phyloP scores from a whole-genome alignment of 257 asterid genomes.

The Przewalskia tangutica region DNA sequence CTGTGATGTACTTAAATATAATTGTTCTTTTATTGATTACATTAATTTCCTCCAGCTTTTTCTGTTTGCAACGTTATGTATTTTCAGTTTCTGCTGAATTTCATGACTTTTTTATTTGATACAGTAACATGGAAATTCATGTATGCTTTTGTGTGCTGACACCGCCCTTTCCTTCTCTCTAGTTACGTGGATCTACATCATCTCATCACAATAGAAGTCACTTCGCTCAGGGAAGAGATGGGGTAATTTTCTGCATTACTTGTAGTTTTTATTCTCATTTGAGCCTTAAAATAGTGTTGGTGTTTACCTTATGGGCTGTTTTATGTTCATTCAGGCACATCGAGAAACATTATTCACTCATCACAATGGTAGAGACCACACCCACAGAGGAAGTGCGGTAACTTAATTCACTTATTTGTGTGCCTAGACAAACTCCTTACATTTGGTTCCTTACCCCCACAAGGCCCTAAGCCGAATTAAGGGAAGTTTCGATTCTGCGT shows the following conservation, averaged over 20 bases:
- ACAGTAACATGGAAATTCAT: not conserved
- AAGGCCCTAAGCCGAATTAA: not conserved
- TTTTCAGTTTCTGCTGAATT: not conserved
- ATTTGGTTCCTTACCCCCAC: not conserved
- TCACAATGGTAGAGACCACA: not conserved
- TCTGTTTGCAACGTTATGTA: not conserved
- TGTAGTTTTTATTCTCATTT: not conserved
- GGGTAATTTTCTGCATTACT: not conserved
- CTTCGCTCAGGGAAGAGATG: slow-evolving; percentile 3
- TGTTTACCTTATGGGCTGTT: not conserved
- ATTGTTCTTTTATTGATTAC: not conserved
- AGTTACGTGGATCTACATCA: not conserved
- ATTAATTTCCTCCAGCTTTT: not conserved
- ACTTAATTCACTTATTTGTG: not conserved
- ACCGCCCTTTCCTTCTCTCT: not conserved
- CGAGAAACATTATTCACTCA: slow-evolving; percentile 9
- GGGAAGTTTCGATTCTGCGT: not conserved
- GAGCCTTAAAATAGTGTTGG: not conserved
- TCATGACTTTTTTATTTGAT: not conserved
- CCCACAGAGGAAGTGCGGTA: slow-evolving; percentile 16
- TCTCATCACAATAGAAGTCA: not conserved
- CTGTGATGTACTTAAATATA: not conserved
- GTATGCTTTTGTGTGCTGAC: not conserved
- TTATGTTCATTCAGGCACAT: slow-evolving; percentile 8
- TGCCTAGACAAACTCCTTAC: not conserved